A percentile compares a stretch with the other conserved stretches of the same genome.
These are phyloP conservation scores for Pseudocercospora macadamiae DNA, from an alignment of 2,329 filamentous ascomycete species.

Conservation along the genomic window DNA sequence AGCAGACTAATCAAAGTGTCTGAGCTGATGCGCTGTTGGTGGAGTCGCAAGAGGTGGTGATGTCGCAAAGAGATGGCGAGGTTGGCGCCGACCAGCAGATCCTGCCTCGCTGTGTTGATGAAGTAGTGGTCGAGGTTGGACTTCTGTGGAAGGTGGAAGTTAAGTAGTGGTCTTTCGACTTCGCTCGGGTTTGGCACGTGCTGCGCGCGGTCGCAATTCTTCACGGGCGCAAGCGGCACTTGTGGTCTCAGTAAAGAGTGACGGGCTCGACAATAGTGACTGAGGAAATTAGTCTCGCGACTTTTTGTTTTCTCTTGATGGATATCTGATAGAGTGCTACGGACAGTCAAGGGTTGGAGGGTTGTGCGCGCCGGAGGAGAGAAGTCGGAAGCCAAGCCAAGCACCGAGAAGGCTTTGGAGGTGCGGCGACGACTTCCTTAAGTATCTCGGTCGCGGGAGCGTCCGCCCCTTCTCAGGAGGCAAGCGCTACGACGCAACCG, in stretches of 20 bases:
- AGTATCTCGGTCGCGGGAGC: neutral
- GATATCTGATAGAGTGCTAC: constrained; percentile 8
- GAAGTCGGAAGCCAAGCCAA: neutral
- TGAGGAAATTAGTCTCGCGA: constrained; percentile 9
- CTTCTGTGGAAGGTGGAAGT: constrained; percentile 8
- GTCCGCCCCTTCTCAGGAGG: neutral
- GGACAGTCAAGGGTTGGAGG: neutral
- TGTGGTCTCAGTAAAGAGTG: neutral
- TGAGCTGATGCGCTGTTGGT: constrained; percentile 21
- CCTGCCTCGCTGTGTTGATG: constrained; percentile 17
- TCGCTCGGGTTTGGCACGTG: constrained; percentile 16
- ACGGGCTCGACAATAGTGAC: neutral
- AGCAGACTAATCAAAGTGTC: constrained; percentile 26
- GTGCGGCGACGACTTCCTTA: neutral
- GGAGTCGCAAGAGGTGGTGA: neutral
- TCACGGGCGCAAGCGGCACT: constrained; percentile 10
- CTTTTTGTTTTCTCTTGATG: constrained; percentile 7
- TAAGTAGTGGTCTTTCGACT: neutral
- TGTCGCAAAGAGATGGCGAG: constrained; percentile 5
- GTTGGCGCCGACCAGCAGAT: constrained; percentile 22
- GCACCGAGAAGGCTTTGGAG: neutral
- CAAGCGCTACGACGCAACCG: neutral
- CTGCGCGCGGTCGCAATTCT: constrained; percentile 2
- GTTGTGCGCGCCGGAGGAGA: neutral
- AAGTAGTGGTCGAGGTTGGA: constrained; percentile 4